Evolutionary conservation across 441 rosid genomes (phyloP), one percentile per base, ranked within the genome.

Genomic region (Dalechampia spathulata): DNA sequence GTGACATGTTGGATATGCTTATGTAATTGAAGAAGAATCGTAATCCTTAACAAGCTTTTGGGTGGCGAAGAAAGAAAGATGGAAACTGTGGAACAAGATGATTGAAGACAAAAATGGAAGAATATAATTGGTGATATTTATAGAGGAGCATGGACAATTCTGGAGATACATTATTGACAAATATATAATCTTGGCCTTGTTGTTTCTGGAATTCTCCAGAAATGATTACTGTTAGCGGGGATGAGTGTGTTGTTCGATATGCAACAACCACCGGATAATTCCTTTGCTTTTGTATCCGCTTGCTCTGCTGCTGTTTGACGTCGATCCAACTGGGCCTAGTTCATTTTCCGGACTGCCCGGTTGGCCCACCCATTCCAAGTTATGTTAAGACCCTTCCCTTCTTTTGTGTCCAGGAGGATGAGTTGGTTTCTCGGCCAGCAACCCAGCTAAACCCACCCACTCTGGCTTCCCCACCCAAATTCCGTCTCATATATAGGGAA

Each of bases 381-480:
- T n/a, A n/a, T n/a, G n/a, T n/a, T n/a, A n/a, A n/a, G n/a, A n/a
- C n/a, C n/a, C n/a, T n/a, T n/a, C n/a, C n/a, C n/a, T n/a, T n/a
- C n/a, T n/a, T n/a, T n/a, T n/a, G n/a, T n/a, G n/a, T n/a, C n/a
- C n/a, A n/a, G n/a, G n/a, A n/a, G n/a, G n/a, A n/a, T n/a, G n/a
- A n/a, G n/a, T n/a, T n/a, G n/a, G n/a, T n/a, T n/a, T n/a, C n/a
- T n/a, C n/a, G n/a, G n/a, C n/a, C n/a, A n/a, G 34, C 34, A 30
- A 19, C 1, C 52, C 10, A 0, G 62, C 19, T 9, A 16, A 5
- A 26, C 52, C 51, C 25, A 64, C 61, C 77, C 72, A 73, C 6
- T 14, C 39, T 1, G 77, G 81, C 44, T 62, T 70, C 78, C 78
- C 74, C 70, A 65, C n/a, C 80, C 76, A 0, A 78, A 65, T 60